Evolutionary conservation across 352 stramenopile genomes (phyloP), one percentile per base, ranked within the genome.

Genomic region (Phytophthora niederhauseri): DNA sequence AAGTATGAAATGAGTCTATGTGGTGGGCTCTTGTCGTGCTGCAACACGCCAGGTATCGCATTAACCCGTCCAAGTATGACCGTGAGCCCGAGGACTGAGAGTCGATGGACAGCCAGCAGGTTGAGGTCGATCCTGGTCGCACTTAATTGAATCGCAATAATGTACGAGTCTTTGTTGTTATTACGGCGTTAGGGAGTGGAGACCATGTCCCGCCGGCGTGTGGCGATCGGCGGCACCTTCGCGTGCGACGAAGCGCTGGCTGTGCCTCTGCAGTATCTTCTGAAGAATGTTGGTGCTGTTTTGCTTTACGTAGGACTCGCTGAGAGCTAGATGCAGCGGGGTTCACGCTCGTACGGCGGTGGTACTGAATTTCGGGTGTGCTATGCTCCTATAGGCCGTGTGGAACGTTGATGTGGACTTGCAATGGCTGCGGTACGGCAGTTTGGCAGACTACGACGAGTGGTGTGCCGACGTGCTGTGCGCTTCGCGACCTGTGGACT

Each of bases 61-160:
- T 93, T 19, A 78, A 92, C 52, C 81, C 81, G 17, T 72, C 66
- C 68, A 93, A 93, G 66, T 93, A 93, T 64, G 77, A 90, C 8
- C 71, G 73, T n/a, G 75, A 80, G n/a, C 52, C 52, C 3, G 75
- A 82, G n/a, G 78, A 86, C 28, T 86, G 50, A 78, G 60, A 36
- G 30, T 12, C 11, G 7, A 36, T 4, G 14, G 5, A 9, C 17
- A 50, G 3, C 19, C 56, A 46, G 41, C 50, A 50, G 19, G 45
- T 70, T 63, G 43, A 45, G 38, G 22, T 64, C 28, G 11, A 34
- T 61, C 4, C 26, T 28, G 11, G 48, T 77, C 60, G 64, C 43
- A 77, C 72, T 77, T 75, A 75, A 57, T 51, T 53, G 59, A 68
- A 71, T 64, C 11, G 22, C 12, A 7, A 55, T 55, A 55, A 17